Base-by-base conservation (phyloP, 2,329 filamentous ascomycete species). In the Botrytis paeoniae region DNA sequence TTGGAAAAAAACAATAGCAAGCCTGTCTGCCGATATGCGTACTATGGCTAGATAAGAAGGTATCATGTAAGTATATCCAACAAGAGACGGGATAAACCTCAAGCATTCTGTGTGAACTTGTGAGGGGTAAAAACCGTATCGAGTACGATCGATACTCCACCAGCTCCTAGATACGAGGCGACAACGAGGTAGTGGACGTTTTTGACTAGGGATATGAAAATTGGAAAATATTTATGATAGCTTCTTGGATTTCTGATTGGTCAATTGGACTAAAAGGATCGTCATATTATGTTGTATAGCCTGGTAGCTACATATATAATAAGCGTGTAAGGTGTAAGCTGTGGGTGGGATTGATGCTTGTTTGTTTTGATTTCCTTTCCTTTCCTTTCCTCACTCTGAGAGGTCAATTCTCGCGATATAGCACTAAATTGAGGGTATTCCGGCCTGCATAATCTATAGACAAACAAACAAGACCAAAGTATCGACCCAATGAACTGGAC, bases 1-100 rank as follows among this genome's bases (percentile, higher is more conserved):
- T 39, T 39, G 64, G 9, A 29, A 37, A 29, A 39, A 41, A 37
- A 64, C n/a, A 18, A n/a, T 22, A 64, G 29, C 32, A 51, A 37
- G 62, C 29, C 41, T 48, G 29, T 65, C 63, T 51, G 43, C 32
- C 43, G 63, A 51, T 20, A 51, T 39, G 32, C 35, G 64, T 39
- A 68, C 45, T 54, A 57, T 68, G 35, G 64, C 45, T 22, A 51
- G 64, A 68, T 68, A 54, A 68, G 64, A 66, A 66, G 63, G 63
- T 66, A 66, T 66, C 63, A 65, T 51, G 43, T 65, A 65, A 35
- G 32, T 32, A n/a, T 8, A 51, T 54, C 14, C 64, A 54, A 54
- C 64, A 7, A 41, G 32, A 68, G 64, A 57, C 45, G 45, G 63
- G 63, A 66, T 66, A 43, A 66, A 66, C 43, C 63, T 66, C 29